phyloP scores from a whole-genome alignment of 78 protist genomes.

The Salpingoeca rosetta region DNA sequence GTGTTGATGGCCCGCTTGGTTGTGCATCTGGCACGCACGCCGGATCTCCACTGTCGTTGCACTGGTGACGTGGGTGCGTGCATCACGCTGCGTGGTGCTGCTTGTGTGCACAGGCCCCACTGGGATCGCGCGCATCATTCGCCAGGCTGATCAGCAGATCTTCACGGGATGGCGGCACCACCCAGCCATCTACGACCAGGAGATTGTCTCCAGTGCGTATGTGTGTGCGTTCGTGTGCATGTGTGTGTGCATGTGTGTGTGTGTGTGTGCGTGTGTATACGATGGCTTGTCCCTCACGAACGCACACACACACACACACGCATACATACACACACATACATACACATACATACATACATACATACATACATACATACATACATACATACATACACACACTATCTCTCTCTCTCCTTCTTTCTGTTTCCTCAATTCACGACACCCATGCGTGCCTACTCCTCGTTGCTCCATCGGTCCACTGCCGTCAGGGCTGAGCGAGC shows the following conservation, averaged over 20 bases:
- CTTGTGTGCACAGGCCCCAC: neutral
- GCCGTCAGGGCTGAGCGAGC: neutral
- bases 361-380: neutral
- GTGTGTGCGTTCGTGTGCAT: neutral
- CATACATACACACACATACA: conserved; percentile 8
- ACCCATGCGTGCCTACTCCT: too few relatives aligned
- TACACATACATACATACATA: conserved; percentile 8
- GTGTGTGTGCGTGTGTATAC: too few relatives aligned
- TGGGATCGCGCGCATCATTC: neutral
- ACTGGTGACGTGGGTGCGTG: too few relatives aligned
- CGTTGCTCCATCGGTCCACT: neutral
- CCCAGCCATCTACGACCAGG: neutral
- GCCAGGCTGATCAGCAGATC: neutral
- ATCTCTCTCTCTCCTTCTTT: too few relatives aligned
- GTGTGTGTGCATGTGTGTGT: too few relatives aligned
- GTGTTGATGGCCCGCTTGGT: too few relatives aligned
- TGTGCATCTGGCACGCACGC: too few relatives aligned
- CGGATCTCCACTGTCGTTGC: too few relatives aligned
- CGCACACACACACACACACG: neutral
- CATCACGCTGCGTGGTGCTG: too few relatives aligned
- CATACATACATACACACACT: too few relatives aligned
- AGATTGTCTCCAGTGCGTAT: neutral
- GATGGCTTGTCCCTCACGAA: too few relatives aligned
- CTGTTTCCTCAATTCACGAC: neutral
- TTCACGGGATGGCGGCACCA: neutral